These are phyloP conservation scores for Helminthosporium solani DNA, from an alignment of 2,329 filamentous ascomycete genomes.

Conservation along the genomic window DNA sequence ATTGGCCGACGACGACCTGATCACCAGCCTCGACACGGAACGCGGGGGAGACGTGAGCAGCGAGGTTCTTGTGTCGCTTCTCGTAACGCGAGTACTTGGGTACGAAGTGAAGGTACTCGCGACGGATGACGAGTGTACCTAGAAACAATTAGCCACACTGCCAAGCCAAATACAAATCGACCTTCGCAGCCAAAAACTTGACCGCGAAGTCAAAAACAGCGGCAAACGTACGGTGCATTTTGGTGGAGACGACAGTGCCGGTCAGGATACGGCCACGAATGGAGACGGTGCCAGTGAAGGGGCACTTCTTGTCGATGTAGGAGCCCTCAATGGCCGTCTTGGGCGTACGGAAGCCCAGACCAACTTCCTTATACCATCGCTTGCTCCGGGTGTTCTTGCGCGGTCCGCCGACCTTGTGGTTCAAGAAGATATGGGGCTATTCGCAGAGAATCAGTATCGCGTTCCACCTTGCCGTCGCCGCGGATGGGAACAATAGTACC, in stretches of 20 bases:
- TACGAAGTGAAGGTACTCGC: slow-evolving; percentile 99
- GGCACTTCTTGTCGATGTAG: slow-evolving; percentile 99
- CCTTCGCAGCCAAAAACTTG: not conserved
- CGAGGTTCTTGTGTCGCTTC: slow-evolving; percentile 99
- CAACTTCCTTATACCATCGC: slow-evolving; percentile 99
- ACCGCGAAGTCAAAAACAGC: not conserved
- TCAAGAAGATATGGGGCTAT: slow-evolving; percentile 99
- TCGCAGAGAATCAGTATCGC: slow-evolving; percentile 33
- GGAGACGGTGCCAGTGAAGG: slow-evolving; percentile 97
- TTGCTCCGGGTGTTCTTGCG: slow-evolving; percentile 52
- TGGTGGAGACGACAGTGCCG: slow-evolving; percentile 98
- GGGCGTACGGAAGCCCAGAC: slow-evolving; percentile 98
- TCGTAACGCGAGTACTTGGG: slow-evolving; percentile 99
- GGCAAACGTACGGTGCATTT: slow-evolving; percentile 83
- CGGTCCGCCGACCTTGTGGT: slow-evolving; percentile 82
- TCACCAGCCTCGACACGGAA: slow-evolving; percentile 99
- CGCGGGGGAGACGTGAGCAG: slow-evolving; percentile 96
- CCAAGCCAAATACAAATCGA: slow-evolving; percentile 9
- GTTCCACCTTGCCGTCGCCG: slow-evolving; percentile 13
- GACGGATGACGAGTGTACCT: slow-evolving; percentile 90
- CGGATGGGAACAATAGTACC: slow-evolving; percentile 29
- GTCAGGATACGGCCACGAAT: slow-evolving; percentile 99
- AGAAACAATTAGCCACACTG: slow-evolving; percentile 17
- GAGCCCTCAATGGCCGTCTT: slow-evolving; percentile 97
- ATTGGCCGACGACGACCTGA: slow-evolving; percentile 98